Evolutionary conservation across 2,329 filamentous ascomycete species (phyloP), one percentile per base, ranked within the genome.

Genomic region (Didymella arachidicola): DNA sequence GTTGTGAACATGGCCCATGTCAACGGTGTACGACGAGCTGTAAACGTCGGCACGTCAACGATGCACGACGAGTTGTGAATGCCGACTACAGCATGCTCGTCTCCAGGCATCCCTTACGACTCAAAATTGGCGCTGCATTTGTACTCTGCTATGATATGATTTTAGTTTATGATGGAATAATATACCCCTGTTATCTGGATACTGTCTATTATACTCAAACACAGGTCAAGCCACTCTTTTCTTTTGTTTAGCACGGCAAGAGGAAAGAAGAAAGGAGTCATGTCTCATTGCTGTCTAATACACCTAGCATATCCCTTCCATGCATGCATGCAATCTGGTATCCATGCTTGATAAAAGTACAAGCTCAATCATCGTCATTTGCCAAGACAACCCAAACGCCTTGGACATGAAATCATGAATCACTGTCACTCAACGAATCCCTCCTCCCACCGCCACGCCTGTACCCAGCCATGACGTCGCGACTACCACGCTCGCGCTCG

Each of bases 391-490:
- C 27, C 38, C 8, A 38, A 60, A 60, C 53, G 58, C 58, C 58
- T n/a, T n/a, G n/a, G n/a, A n/a, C n/a, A n/a, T n/a, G n/a, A n/a
- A n/a, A n/a, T n/a, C n/a, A n/a, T n/a, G n/a, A n/a, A n/a, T 84
- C 83, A 62, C 82, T 84, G 61, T 85, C 83, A 68, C 82, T 84
- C 73, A 85, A 69, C 67, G 81, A 83, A 62, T 85, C 83, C 60
- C 82, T 78, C 43, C 82, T 72, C 18, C 77, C 76, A n/a, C 76
- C 76, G 11, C 77, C 76, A 18, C 78, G 67, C 18, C 78, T 64
- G 60, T 79, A 79, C 3, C 78, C 78, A 47, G 74, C 75, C 76
- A 77, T 78, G 54, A 77, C 75, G 77, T 81, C 66, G 73, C 79
- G 57, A 65, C 77, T 66, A 7, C 57, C 57, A 10, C 57, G 57